Conservation (phyloP, 1,284 basidiomycete species). For the Ceratobasidium sp. region DNA sequence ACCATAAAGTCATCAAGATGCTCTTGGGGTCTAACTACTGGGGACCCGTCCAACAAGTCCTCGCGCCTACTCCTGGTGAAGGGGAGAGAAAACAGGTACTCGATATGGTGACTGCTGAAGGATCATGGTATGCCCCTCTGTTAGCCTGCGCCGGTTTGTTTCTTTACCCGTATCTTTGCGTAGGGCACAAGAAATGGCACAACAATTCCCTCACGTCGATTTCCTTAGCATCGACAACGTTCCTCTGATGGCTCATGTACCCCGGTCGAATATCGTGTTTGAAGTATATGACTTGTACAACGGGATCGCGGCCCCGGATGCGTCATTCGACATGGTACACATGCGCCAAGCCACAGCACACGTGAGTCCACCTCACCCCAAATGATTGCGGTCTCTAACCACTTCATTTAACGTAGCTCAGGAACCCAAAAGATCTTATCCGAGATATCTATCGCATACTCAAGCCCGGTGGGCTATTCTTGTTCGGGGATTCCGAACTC, state of each 20-base stretch:
- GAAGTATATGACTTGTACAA: conserved; percentile 10
- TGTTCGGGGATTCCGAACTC: not conserved
- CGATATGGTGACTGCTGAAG: not conserved
- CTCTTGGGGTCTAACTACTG: not conserved
- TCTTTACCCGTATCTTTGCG: not conserved
- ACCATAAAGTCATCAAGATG: not conserved
- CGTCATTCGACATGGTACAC: not conserved
- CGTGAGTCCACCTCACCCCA: not conserved
- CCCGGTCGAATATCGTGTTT: not conserved
- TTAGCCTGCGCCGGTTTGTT: not conserved
- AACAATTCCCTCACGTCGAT: conserved; percentile 3
- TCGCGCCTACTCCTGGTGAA: not conserved
- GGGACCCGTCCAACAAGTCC: not conserved
- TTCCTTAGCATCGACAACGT: conserved; percentile 1
- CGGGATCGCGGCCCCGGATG: not conserved
- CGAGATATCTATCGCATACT: conserved; percentile 5
- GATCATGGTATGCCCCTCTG: not conserved
- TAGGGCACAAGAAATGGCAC: conserved; percentile 12
- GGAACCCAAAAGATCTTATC: not conserved
- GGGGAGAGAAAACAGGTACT: not conserved
- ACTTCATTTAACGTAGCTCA: not conserved
- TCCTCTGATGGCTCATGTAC: not conserved
- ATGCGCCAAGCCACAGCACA: not conserved
- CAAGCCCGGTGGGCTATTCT: not conserved
- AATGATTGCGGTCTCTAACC: not conserved